phyloP scores from a whole-genome alignment of 1,139 yeast genomes.

The Candida anutae region DNA sequence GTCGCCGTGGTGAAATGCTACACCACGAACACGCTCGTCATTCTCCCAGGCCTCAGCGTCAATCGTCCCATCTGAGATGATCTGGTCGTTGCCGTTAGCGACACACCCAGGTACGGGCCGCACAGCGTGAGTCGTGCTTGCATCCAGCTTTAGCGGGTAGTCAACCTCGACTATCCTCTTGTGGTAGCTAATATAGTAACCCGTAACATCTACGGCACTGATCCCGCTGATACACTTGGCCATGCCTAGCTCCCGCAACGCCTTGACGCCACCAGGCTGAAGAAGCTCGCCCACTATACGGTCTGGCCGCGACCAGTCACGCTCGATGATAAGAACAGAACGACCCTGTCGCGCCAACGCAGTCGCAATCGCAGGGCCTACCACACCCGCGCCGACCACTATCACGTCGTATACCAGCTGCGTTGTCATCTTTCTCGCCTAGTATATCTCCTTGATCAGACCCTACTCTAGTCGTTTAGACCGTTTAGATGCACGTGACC shows the following conservation, averaged over 20 bases:
- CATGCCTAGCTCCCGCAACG: slow-evolving; percentile 77
- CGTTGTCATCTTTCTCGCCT: neutral
- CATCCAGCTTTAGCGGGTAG: slow-evolving; percentile 59
- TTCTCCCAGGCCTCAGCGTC: slow-evolving; percentile 47
- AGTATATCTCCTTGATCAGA: too few relatives aligned
- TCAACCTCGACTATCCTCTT: slow-evolving; percentile 51
- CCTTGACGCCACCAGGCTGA: slow-evolving; percentile 92
- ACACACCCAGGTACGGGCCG: slow-evolving; percentile 50
- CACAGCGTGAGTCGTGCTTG: slow-evolving; percentile 33
- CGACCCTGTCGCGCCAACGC: slow-evolving; percentile 88
- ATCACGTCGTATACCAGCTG: slow-evolving; percentile 44
- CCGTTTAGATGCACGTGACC: too few relatives aligned
- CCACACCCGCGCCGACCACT: slow-evolving; percentile 90
- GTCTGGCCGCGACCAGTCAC: slow-evolving; percentile 90
- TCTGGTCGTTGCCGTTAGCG: slow-evolving; percentile 47
- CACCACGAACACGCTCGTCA: slow-evolving; percentile 63
- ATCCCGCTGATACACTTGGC: slow-evolving; percentile 70
- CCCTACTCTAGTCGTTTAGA: too few relatives aligned
- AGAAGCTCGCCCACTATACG: slow-evolving; percentile 93
- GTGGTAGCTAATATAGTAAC: slow-evolving; percentile 71
- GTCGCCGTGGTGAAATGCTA: slow-evolving; percentile 87
- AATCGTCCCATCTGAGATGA: slow-evolving; percentile 42
- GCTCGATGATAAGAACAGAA: slow-evolving; percentile 64
- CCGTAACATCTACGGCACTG: slow-evolving; percentile 70
- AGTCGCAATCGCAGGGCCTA: slow-evolving; percentile 90